Base-by-base conservation (phyloP, 2,329 filamentous ascomycete genomes). In the Aureobasidium sp. region DNA sequence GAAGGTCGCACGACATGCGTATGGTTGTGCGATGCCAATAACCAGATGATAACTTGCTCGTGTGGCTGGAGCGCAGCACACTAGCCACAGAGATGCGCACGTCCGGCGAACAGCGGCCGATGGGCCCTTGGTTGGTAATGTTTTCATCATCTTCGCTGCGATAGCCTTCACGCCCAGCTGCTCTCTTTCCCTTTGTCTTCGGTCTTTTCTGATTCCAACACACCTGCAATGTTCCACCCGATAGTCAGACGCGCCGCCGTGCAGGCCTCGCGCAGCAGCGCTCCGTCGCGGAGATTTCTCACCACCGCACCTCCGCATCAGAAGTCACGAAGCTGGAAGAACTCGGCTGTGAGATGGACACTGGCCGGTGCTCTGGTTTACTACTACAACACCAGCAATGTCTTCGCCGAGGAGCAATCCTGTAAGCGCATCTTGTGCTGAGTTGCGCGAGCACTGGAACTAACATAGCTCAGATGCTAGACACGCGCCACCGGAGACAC, bases 381-480 rank as follows among this genome's bases (percentile, higher is more conserved):
- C 78, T 97, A 90, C 76, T 99, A 97, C 76, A 96, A 91, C 79
- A 97, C 91, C 8, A 93, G 88, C 70, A 83, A 86, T 60, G 80
- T 91, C 24, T 97, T 97, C 74, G 89, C 91, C 17, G 90, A 97
- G 69, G 88, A 95, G 74, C 83, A 86, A 39, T 76, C 82, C 68
- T 82, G 91, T 96, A 82, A 67, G 88, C 76, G 27, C 47, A 29
- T 53, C 35, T 33, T 24, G 45, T 31, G 35, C 11, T 12, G 48
- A 62, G 14, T 11, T 9, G 22, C 44, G 31, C 31, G 14, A 40
- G 15, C 5, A 24, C 48, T 42, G 33, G 60, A 48, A 58, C 65
- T 69, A 50, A 69, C 58, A 39, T 33, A 53, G 37, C 27, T 24
- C 61, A 72, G 71, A 69, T 61, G 65, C 68, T 37, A 64, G 68